Evolutionary conservation across 352 stramenopile genomes (phyloP).

Genomic region (Phytophthora idaei): DNA sequence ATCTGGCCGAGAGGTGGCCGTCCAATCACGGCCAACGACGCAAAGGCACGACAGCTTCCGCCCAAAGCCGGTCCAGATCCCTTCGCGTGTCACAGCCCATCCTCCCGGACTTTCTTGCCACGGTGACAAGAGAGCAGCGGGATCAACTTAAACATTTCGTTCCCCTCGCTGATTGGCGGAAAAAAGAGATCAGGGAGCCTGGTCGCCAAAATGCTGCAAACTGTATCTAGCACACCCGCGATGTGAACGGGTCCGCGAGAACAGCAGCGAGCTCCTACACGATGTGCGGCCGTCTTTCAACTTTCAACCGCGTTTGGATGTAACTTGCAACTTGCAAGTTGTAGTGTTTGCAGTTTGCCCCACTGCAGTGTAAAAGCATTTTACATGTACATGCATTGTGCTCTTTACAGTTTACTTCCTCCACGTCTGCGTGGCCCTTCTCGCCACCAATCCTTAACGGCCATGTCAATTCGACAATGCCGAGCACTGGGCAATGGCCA

Average conservation of each 20-base stretch:
- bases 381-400: not conserved
- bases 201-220: constrained; percentile 16
- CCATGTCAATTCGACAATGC: constrained; percentile 22
- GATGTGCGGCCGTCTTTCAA: constrained; percentile 15
- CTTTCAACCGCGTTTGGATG: constrained; percentile 8
- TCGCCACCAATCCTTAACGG: constrained; percentile 2
- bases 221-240: constrained; percentile 15
- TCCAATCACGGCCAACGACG: constrained; percentile 22
- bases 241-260: constrained; percentile 26
- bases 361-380: not conserved
- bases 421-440: constrained; percentile 16
- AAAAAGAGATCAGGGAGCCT: constrained; percentile 6
- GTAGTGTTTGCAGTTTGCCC: constrained; percentile 8
- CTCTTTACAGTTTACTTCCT: not conserved
- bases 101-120: constrained; percentile 10
- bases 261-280: constrained; percentile 24
- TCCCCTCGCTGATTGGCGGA: constrained; percentile 10
- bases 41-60: constrained; percentile 25
- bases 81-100: constrained; percentile 39
- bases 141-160: constrained; percentile 23
- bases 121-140: constrained; percentile 31
- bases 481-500: not conserved
- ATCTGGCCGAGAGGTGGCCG: constrained; percentile 1
- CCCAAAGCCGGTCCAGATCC: constrained; percentile 28
- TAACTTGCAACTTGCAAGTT: not conserved